Conservation (phyloP, 1,284 basidiomycete genomes). For the Austroboletus olivaceoglutinosus region DNA sequence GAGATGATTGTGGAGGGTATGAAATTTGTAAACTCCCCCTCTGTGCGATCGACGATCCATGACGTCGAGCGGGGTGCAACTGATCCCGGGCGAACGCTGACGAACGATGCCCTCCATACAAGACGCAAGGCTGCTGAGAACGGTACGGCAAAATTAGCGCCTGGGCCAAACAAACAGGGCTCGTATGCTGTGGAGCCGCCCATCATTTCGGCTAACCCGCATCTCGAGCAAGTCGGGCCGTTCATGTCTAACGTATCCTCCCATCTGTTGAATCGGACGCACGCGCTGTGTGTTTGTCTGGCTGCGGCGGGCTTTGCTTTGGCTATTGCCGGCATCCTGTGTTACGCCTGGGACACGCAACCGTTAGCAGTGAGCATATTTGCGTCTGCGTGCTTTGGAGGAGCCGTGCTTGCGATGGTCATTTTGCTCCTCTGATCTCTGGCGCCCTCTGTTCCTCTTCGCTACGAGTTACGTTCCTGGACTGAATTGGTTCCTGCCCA, state of each 20-base stretch:
- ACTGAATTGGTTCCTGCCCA: too few relatives aligned
- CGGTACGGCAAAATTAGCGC: neutral
- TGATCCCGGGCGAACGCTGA: neutral
- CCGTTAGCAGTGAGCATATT: constrained; percentile 44
- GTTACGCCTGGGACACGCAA: constrained; percentile 50
- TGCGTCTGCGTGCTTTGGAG: constrained; percentile 39
- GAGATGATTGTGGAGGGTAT: constrained; percentile 34
- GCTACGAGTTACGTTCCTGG: too few relatives aligned
- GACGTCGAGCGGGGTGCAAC: constrained; percentile 16
- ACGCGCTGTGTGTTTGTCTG: constrained; percentile 48
- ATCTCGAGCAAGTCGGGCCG: constrained; percentile 45
- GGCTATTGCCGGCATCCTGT: constrained; percentile 48
- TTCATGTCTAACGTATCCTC: constrained; percentile 35
- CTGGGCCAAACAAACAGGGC: neutral
- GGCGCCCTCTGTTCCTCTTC: neutral
- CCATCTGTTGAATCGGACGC: constrained; percentile 48
- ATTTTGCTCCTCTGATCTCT: constrained; percentile 13
- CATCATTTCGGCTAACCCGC: constrained; percentile 44
- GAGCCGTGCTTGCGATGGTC: constrained; percentile 14
- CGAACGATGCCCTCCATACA: neutral
- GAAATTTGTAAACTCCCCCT: constrained; percentile 21
- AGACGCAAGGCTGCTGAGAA: neutral
- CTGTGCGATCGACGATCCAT: neutral
- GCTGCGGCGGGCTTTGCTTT: constrained; percentile 53
- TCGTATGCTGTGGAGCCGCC: constrained; percentile 15